phyloP scores from a whole-genome alignment of 164 flowering plant genomes.

The Pachysandra terminalis region DNA sequence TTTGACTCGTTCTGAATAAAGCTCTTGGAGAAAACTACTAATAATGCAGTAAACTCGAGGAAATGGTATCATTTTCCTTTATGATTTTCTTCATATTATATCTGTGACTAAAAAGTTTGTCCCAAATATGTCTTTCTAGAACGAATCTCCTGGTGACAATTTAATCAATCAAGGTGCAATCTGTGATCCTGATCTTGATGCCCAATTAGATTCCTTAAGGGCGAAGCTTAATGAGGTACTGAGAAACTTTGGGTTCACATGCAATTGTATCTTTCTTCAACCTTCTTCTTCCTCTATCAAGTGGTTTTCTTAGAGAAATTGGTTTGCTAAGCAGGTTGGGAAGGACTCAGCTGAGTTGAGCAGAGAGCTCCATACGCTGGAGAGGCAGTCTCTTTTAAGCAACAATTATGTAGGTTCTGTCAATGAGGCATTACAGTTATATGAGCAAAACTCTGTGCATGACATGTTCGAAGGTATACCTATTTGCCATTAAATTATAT shows the following conservation, averaged over 20 bases:
- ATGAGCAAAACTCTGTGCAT: conserved; percentile 36
- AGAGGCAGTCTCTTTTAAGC: conserved; percentile 44
- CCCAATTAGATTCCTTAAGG: conserved; percentile 54
- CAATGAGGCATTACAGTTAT: conserved; percentile 46
- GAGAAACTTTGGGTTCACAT: not conserved
- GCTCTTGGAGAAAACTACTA: too few relatives aligned
- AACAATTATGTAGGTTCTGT: conserved; percentile 35
- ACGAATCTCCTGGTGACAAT: conserved; percentile 31
- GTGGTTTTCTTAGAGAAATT: conserved; percentile 1
- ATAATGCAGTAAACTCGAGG: not conserved
- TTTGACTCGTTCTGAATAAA: too few relatives aligned
- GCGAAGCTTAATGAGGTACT: conserved; percentile 55
- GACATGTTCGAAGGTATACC: conserved; percentile 56
- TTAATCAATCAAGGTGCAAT: conserved; percentile 29
- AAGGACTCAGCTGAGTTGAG: conserved; percentile 54
- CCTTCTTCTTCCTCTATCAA: not conserved
- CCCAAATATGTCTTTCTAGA: conserved; percentile 15
- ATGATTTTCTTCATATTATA: not conserved
- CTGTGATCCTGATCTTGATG: conserved; percentile 48
- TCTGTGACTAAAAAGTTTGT: not conserved
- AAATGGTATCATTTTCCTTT: not conserved
- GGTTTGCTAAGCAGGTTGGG: conserved; percentile 36
- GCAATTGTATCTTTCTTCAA: not conserved
- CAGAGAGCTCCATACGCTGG: conserved; percentile 44
- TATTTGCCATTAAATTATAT: not conserved